Conservation (phyloP, 2,329 filamentous ascomycete species). For the Cladosporium sp. region DNA sequence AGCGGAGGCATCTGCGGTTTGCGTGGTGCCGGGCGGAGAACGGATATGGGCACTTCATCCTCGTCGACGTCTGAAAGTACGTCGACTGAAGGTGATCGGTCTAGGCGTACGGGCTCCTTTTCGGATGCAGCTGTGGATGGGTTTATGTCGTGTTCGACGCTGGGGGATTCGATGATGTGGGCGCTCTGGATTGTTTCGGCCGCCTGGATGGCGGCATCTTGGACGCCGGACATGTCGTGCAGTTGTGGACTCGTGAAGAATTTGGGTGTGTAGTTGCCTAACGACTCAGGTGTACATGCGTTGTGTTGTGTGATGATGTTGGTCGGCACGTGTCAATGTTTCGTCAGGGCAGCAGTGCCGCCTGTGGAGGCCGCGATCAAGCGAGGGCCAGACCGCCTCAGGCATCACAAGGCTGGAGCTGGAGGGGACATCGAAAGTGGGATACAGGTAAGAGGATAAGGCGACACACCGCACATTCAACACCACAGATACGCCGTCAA, state of each 20-base stretch:
- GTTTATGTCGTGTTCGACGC: slow-evolving; percentile 69
- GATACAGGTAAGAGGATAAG: not conserved
- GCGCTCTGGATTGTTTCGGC: slow-evolving; percentile 77
- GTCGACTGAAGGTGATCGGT: slow-evolving; percentile 28
- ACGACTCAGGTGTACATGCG: too few species aligned
- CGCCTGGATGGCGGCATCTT: slow-evolving; percentile 47
- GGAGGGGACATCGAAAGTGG: slow-evolving; percentile 13
- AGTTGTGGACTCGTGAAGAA: not conserved
- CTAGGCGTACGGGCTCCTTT: slow-evolving; percentile 55
- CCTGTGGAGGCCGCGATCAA: not conserved
- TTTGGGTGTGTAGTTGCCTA: not conserved
- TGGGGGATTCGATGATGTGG: slow-evolving; percentile 69
- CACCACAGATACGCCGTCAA: slow-evolving; percentile 25
- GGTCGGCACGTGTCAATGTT: too few species aligned
- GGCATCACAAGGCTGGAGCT: not conserved
- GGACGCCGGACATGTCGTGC: slow-evolving; percentile 20
- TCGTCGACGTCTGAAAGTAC: slow-evolving; percentile 46
- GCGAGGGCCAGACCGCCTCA: too few species aligned
- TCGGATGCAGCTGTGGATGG: slow-evolving; percentile 69
- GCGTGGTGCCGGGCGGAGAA: slow-evolving; percentile 53
- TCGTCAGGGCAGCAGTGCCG: too few species aligned
- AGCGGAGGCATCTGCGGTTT: slow-evolving; percentile 61
- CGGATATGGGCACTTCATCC: slow-evolving; percentile 65
- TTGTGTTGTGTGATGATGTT: too few species aligned
- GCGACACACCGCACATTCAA: slow-evolving; percentile 1